phyloP scores from a whole-genome alignment of 2,329 filamentous ascomycete genomes.

The Aspergillus sclerotialis region DNA sequence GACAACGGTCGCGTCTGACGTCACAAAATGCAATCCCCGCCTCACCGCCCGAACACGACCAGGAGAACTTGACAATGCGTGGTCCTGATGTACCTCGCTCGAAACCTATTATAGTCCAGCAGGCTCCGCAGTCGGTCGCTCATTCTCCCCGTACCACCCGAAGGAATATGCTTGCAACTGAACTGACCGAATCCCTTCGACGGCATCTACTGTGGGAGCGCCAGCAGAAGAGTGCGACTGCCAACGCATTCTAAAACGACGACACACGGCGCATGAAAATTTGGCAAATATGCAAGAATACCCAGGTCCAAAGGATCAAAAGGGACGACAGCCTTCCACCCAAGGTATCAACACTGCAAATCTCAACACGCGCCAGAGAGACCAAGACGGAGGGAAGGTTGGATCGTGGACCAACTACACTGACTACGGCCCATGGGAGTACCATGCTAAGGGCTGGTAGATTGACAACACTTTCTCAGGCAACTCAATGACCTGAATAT shows the following conservation, averaged over 20 bases:
- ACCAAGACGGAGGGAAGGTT: constrained; percentile 53
- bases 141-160: constrained; percentile 87
- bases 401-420: constrained; percentile 83
- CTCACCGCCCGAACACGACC: constrained; percentile 53
- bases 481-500: constrained; percentile 14
- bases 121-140: constrained; percentile 62
- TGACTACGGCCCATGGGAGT: constrained; percentile 72
- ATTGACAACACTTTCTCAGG: constrained; percentile 1
- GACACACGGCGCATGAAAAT: constrained; percentile 86
- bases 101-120: constrained; percentile 72
- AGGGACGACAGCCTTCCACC: constrained; percentile 23
- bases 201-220: constrained; percentile 92
- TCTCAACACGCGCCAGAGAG: constrained; percentile 42
- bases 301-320: constrained; percentile 57
- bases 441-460: constrained; percentile 81
- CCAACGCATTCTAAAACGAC: constrained; percentile 81
- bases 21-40: constrained; percentile 60
- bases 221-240: constrained; percentile 85
- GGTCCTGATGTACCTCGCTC: constrained; percentile 61
- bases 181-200: constrained; percentile 86
- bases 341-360: constrained; percentile 16
- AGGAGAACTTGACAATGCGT: constrained; percentile 56
- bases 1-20: constrained; percentile 51
- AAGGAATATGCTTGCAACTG: constrained; percentile 90
- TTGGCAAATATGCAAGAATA: constrained; percentile 81